Evolutionary conservation across 2,329 filamentous ascomycete genomes (phyloP), one percentile per base, ranked within the genome.

Genomic region (Colletotrichum sp.): DNA sequence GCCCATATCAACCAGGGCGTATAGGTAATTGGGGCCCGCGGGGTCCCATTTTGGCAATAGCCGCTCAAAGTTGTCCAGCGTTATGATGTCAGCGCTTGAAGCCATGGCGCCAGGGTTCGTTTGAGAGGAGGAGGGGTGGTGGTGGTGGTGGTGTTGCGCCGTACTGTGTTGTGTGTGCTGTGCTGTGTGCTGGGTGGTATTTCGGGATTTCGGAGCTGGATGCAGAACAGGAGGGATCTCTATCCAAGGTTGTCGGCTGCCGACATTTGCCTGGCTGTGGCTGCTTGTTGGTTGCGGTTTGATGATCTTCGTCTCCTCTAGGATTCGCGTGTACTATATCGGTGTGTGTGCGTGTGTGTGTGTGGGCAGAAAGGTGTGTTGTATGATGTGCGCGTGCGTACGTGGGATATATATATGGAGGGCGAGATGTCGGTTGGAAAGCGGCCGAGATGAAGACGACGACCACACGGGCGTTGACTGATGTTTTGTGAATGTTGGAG

Each of bases 1-100:
- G 81, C 90, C 90, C 89, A 92, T 91, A 78, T 92, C 90, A 71
- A 92, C 90, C 68, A 92, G 83, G 68, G 90, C 90, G 80, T 90
- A 90, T 18, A 90, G 85, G 76, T 91, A 89, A 80, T 82, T 90
- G 69, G 85, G 79, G 59, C 84, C 85, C 70, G 85, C 80, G 30
- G 87, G 85, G 68, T 84, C 81, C 90, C 90, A 92, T 83, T 80
- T 80, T 44, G 88, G 86, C 80, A 92, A 84, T 80, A 85, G 88
- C 55, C 87, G 81, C 76, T 84, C 80, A 75, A 90, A 85, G 79
- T 90, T 90, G 22, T 89, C 87, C 76, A 92, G 86, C 6, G 88
- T 90, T 71, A 92, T 83, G 77, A 89, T 82, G 79, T 88, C 84
- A 39, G 85, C 82, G 44, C 82, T 64, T 10, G 79, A 75, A 60